Base-by-base conservation (phyloP, 2,329 filamentous ascomycete genomes). In the Corinectria fuckeliana region DNA sequence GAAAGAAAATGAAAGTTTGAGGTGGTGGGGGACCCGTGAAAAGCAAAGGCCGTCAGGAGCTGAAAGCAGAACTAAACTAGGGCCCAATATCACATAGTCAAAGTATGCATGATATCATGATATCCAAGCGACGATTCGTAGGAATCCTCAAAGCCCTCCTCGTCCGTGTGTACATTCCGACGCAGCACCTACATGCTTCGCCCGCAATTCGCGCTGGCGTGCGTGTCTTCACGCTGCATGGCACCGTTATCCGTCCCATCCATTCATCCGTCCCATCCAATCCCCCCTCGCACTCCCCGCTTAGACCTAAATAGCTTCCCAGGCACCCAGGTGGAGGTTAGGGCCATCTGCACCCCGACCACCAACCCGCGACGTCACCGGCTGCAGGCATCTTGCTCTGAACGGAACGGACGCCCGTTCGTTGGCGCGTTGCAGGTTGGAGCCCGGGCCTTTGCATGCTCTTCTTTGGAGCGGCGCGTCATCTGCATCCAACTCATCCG, bases 1-100 rank as follows among this genome's bases (percentile, higher is more conserved):
- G 30, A 51, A 11, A 54, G 36, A 51, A 54, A 58, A 62, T 53
- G 48, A 66, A 47, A 38, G 3, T 11, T 28, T 5, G n/a, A n/a
- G n/a, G n/a, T n/a, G 25, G 25, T 28, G 5, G n/a, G 3, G n/a
- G 7, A 16, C 26, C 23, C 49, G 13, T 26, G 8, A 32, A 28
- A 41, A 50, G 45, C 59, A 62, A 45, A 65, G 66, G 30, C 55
- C 41, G 49, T 45, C 30, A 6, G n/a, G n/a, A n/a, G n/a, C n/a
- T 45, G 44, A 21, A 58, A 47, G 57, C n/a, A n/a, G n/a, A n/a
- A n/a, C n/a, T n/a, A n/a, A n/a, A n/a, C n/a, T n/a, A n/a, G n/a
- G n/a, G n/a, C n/a, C n/a, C n/a, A n/a, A n/a, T n/a, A n/a, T n/a
- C n/a, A n/a, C n/a, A n/a, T n/a, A n/a, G n/a, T n/a, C n/a, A n/a